These are phyloP conservation scores for Cutaneotrichosporon sp. DNA, from an alignment of 1,284 basidiomycete genomes.

Conservation along the genomic window DNA sequence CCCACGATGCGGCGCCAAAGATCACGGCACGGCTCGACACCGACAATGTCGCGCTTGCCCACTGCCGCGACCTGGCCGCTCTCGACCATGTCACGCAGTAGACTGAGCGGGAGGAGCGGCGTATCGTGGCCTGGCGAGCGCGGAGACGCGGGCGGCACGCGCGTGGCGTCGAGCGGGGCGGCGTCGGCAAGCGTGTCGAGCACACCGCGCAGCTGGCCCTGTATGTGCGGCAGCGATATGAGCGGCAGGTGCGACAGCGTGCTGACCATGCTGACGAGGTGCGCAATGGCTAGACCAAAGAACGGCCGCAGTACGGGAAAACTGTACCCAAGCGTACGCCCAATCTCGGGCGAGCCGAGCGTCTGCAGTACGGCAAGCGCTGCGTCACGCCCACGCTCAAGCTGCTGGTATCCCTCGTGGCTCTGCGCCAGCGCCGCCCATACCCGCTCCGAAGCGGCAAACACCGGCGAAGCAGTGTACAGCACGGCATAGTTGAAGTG, in stretches of 20 bases:
- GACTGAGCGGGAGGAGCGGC: conserved; percentile 5
- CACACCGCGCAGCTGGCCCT: conserved; percentile 33
- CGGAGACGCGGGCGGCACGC: neutral
- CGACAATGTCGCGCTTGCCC: conserved; percentile 22
- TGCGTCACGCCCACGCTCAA: conserved; percentile 42
- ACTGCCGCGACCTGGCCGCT: conserved; percentile 11
- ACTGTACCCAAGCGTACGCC: conserved; percentile 41
- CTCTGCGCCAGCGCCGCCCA: conserved; percentile 37
- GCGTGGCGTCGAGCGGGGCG: conserved; percentile 22
- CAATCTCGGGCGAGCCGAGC: conserved; percentile 42
- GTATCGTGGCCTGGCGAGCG: neutral
- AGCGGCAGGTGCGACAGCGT: conserved; percentile 27
- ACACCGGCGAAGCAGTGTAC: conserved; percentile 38
- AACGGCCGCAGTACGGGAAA: conserved; percentile 42
- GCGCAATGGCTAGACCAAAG: conserved; percentile 39
- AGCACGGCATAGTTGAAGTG: conserved; percentile 44
- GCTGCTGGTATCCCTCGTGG: conserved; percentile 36
- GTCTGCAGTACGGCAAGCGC: conserved; percentile 41
- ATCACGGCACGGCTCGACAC: conserved; percentile 17
- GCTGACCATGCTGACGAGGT: conserved; percentile 30
- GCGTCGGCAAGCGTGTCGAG: conserved; percentile 33
- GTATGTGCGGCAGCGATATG: conserved; percentile 29
- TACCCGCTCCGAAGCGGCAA: conserved; percentile 25
- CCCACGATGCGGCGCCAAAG: conserved; percentile 22
- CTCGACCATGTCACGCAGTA: conserved; percentile 20